Conservation (phyloP, 306 rosid species). For the Heteromeles arbutifolia region DNA sequence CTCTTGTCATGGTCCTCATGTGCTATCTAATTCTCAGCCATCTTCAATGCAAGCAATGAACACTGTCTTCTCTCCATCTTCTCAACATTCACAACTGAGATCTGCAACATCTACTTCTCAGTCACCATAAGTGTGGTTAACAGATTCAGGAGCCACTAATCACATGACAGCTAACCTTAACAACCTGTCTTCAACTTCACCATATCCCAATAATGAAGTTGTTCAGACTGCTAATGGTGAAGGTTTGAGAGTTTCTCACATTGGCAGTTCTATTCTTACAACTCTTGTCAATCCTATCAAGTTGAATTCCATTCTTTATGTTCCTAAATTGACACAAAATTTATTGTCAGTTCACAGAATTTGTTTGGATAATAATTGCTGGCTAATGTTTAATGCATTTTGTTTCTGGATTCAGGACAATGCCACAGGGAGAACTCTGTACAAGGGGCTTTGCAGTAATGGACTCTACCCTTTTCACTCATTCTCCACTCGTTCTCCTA, state of each 20-base stretch:
- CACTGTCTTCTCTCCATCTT: rapidly evolving
- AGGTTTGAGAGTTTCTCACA: neutral
- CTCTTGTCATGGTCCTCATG: too few species aligned
- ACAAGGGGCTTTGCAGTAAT: neutral
- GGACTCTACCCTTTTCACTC: neutral
- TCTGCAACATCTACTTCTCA: too few species aligned
- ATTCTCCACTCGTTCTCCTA: rapidly evolving
- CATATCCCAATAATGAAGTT: neutral
- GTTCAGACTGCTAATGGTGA: too few species aligned
- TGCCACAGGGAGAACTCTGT: neutral
- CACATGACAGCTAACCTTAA: neutral
- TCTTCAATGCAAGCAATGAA: too few species aligned
- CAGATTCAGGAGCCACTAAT: neutral
- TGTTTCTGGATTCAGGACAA: neutral
- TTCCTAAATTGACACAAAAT: neutral
- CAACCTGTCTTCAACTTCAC: too few species aligned
- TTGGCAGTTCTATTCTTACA: neutral
- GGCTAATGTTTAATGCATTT: neutral
- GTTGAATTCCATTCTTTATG: neutral
- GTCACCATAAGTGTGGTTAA: too few species aligned
- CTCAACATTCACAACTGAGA: too few species aligned
- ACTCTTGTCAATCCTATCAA: neutral
- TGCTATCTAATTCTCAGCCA: rapidly evolving
- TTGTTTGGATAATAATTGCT: neutral
- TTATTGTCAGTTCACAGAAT: too few species aligned